phyloP scores from a whole-genome alignment of 179 eudicot genomes.

The Amaranthus tricolor region DNA sequence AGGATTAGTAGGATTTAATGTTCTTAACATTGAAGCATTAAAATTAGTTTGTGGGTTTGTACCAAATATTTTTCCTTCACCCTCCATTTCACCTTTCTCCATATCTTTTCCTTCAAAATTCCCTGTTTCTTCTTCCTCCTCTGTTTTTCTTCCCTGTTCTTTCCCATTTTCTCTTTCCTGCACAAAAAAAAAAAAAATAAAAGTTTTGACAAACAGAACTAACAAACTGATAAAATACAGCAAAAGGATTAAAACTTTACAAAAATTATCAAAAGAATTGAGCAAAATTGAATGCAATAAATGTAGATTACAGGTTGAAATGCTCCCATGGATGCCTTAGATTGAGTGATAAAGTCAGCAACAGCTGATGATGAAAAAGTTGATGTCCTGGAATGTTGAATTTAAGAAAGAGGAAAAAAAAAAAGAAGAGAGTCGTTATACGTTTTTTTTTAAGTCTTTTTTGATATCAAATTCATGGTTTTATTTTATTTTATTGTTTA shows the following conservation, averaged over 20 bases:
- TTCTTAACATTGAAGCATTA: constrained; percentile 62
- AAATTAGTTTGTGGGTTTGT: constrained; percentile 26
- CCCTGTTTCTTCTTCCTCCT: constrained; percentile 3
- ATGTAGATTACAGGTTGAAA: constrained; percentile 28
- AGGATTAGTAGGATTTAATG: constrained; percentile 74
- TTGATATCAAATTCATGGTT: constrained; percentile 4
- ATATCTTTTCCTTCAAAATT: constrained; percentile 25
- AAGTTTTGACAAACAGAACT: background rate
- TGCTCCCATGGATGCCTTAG: constrained; percentile 37
- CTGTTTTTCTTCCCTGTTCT: constrained; percentile 7
- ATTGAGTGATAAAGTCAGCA: constrained; percentile 1
- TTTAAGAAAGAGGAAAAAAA: constrained; percentile 3
- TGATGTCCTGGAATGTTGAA: background rate
- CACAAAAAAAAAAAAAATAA: background rate
- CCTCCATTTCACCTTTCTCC: constrained; percentile 47
- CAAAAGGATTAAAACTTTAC: background rate
- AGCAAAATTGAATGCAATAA: background rate
- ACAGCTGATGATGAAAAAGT: constrained; percentile 9
- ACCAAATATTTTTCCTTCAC: constrained; percentile 23
- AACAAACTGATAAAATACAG: background rate
- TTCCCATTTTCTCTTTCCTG: constrained; percentile 27
- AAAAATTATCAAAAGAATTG: background rate
- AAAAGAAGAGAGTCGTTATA: constrained; percentile 19
- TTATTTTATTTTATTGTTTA: background rate
- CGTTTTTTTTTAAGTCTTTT: constrained; percentile 14